phyloP scores from a whole-genome alignment of 257 asterid genomes.

The Solanum dulcamara region DNA sequence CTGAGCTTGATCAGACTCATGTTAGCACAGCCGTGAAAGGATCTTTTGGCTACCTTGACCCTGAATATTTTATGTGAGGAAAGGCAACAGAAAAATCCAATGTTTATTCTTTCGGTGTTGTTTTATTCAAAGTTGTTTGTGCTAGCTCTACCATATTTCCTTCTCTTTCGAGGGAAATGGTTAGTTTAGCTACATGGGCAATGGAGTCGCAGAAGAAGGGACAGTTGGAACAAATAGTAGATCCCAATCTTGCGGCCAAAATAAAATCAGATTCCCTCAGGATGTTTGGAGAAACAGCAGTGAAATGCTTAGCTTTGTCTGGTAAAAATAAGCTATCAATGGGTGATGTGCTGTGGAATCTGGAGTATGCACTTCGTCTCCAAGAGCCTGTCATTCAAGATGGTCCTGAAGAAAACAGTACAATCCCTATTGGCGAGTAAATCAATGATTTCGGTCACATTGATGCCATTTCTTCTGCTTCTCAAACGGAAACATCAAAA shows the following conservation, averaged over 20 bases:
- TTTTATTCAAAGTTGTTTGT: no score
- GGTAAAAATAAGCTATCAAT: neutral
- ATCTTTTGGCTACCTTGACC: no score
- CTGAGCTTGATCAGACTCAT: no score
- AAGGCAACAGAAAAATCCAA: no score
- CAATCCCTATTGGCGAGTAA: neutral
- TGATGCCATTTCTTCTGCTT: neutral
- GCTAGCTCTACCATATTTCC: no score
- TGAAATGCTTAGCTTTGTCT: neutral
- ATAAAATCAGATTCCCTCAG: neutral
- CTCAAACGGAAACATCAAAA: neutral
- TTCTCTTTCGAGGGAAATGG: no score
- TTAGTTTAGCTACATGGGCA: no score
- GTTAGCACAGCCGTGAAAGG: no score
- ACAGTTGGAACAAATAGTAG: neutral
- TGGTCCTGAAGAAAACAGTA: neutral
- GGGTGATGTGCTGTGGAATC: neutral
- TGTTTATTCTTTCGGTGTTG: no score
- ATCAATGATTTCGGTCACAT: neutral
- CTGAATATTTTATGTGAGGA: no score
- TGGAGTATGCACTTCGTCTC: neutral
- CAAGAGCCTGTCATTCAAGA: neutral
- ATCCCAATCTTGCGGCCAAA: neutral
- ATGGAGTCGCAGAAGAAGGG: neutral
- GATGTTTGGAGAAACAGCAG: neutral